Base-by-base conservation (phyloP, 495 filamentous ascomycete species). In the Daldinia grandis region DNA sequence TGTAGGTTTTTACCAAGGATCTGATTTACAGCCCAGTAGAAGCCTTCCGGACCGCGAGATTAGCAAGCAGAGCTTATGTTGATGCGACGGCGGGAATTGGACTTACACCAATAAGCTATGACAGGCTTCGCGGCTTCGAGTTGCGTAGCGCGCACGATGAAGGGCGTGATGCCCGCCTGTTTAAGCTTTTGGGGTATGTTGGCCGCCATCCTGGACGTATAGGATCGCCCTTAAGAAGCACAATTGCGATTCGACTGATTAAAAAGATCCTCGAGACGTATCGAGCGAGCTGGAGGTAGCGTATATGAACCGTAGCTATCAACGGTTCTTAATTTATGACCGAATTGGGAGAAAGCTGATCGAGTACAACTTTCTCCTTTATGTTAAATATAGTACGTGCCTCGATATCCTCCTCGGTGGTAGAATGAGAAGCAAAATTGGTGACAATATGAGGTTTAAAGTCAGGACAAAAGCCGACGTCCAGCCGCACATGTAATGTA, bases 81-180 rank as follows among this genome's bases (percentile, higher is more conserved):
- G 24, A 62, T 53, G 51, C 53, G 44, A 37, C 10, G 17, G 33
- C 2, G 0, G 8, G 49, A 25, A 27, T 17, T 15, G 3, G 9
- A 86, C 91, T 79, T 85, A 97, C 95, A 97, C 92, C 94, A 98
- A 77, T 98, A 98, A 37, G 94, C 85, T 54, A 98, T 87, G 63
- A 94, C 89, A 12, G 95, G 94, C 81, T 94, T 94, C 50, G 87
- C 87, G 50, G 84, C 87, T 76, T 95, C 93, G 28, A 99, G 85
- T 79, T 98, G 95, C 37, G 88, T 85, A 17, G 93, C 95, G 60
- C 96, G 88, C 17, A 88, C 79, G 56, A 93, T 90, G 76, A 94
- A 98, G 69, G 82, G 83, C 65, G 78, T 88, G 71, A 97, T 88
- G 71, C 95, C 93, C 58, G 90, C 89, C 25, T 88, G 82, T 78